A percentile compares a stretch with the other conserved stretches of the same genome.
These are phyloP conservation scores for Pseudocercospora fuligena DNA, from an alignment of 2,329 filamentous ascomycete genomes.

Conservation along the genomic window DNA sequence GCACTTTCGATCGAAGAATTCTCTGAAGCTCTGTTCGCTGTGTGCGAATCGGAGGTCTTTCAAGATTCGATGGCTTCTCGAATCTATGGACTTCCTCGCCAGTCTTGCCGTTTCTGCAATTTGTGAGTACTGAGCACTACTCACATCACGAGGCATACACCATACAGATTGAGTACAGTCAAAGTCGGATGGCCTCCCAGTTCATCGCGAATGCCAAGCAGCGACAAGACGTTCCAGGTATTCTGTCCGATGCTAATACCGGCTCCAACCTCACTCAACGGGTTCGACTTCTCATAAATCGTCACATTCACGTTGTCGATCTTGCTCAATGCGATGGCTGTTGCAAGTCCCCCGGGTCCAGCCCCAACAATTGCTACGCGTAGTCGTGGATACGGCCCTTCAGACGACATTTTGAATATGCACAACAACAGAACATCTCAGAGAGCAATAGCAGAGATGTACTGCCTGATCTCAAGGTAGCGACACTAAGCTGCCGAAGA, in stretches of 20 bases:
- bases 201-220: constrained; percentile 50
- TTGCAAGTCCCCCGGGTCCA: constrained; percentile 41
- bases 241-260: constrained; percentile 55
- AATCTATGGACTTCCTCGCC: constrained; percentile 23
- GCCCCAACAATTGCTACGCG: constrained; percentile 47
- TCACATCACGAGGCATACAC: not conserved
- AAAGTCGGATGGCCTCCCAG: constrained; percentile 33
- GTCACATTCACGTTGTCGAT: constrained; percentile 49
- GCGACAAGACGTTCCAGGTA: constrained; percentile 54
- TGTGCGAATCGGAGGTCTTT: constrained; percentile 22
- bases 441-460: not conserved
- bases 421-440: not conserved
- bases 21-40: constrained; percentile 50
- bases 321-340: constrained; percentile 39
- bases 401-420: not conserved
- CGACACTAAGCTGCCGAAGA: not conserved
- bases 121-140: not conserved
- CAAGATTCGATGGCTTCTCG: constrained; percentile 10
- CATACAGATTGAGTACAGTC: constrained; percentile 25
- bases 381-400: not conserved
- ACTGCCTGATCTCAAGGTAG: not conserved
- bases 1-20: constrained; percentile 54
- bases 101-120: constrained; percentile 24
- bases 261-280: constrained; percentile 55
- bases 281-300: constrained; percentile 52